Conservation (phyloP, 805 yeast species). For the Spathaspora gorwiae region DNA sequence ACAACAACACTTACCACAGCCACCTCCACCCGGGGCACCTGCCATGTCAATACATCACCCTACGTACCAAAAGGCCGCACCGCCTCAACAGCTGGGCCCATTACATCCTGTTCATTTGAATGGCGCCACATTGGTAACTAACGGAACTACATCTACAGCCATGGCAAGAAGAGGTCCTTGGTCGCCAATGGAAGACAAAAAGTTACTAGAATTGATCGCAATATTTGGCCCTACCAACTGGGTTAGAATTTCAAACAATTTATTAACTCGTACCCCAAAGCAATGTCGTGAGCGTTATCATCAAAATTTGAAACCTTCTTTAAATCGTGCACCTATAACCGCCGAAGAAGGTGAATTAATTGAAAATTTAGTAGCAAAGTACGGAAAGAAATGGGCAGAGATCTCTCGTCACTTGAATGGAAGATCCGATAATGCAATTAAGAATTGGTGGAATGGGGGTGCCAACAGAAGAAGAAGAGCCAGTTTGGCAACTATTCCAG, state of each 20-base stretch:
- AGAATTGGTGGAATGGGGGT: slow-evolving; percentile 97
- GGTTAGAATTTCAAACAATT: slow-evolving; percentile 75
- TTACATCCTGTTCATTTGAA: neutral
- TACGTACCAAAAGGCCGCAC: neutral
- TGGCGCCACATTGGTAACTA: slow-evolving; percentile 1
- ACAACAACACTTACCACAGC: neutral
- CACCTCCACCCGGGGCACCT: neutral
- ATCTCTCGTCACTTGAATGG: slow-evolving; percentile 85
- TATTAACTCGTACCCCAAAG: slow-evolving; percentile 79
- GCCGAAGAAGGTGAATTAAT: slow-evolving; percentile 79
- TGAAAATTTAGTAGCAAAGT: slow-evolving; percentile 69
- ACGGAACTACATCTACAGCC: slow-evolving; percentile 9
- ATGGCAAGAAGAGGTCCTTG: slow-evolving; percentile 71
- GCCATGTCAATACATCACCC: neutral
- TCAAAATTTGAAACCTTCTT: slow-evolving; percentile 81
- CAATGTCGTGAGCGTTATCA: slow-evolving; percentile 91
- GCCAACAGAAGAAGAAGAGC: slow-evolving; percentile 72
- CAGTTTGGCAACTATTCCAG: slow-evolving; percentile 3
- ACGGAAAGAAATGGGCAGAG: slow-evolving; percentile 93
- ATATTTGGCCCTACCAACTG: slow-evolving; percentile 79
- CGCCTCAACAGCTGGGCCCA: neutral
- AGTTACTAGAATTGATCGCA: slow-evolving; percentile 62
- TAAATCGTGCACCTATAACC: slow-evolving; percentile 78
- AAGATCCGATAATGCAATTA: slow-evolving; percentile 84
- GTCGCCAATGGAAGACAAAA: slow-evolving; percentile 81